Conservation (phyloP, 352 stramenopile genomes). For the Globisporangium cylindrosporum region DNA sequence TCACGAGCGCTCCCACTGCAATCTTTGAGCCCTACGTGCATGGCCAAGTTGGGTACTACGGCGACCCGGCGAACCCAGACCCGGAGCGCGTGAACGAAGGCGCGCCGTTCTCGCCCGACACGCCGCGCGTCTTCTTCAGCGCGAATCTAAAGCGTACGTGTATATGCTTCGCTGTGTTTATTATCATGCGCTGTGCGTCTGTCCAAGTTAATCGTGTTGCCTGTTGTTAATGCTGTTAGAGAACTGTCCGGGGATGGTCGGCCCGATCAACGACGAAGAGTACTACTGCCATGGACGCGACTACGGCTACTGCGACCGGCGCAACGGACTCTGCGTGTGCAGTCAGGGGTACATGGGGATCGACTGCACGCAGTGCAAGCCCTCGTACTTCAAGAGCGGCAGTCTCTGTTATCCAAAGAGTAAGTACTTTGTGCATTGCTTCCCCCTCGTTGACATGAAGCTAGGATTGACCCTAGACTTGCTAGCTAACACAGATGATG, state of each 20-base stretch:
- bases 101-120: slow-evolving; percentile 68
- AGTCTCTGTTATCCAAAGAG: slow-evolving; percentile 89
- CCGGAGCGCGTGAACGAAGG: slow-evolving; percentile 86
- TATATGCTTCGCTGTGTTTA: neutral
- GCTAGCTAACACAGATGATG: too few species aligned
- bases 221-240: slow-evolving; percentile 26
- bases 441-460: too few species aligned
- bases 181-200: neutral
- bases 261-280: slow-evolving; percentile 82
- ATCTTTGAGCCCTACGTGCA: slow-evolving; percentile 82
- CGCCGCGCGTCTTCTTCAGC: slow-evolving; percentile 52
- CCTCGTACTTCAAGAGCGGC: slow-evolving; percentile 84
- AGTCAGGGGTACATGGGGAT: slow-evolving; percentile 92
- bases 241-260: slow-evolving; percentile 80
- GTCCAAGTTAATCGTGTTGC: neutral
- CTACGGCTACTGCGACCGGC: slow-evolving; percentile 94
- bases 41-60: slow-evolving; percentile 81
- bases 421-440: slow-evolving; percentile 13
- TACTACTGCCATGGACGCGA: slow-evolving; percentile 91
- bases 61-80: slow-evolving; percentile 63
- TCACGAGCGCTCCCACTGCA: slow-evolving; percentile 27
- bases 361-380: slow-evolving; percentile 85
- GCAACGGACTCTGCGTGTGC: slow-evolving; percentile 92
- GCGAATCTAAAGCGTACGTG: slow-evolving; percentile 36
- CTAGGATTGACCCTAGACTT: too few species aligned